These are phyloP conservation scores for Corniculantispora saksenae DNA, from an alignment of 2,329 filamentous ascomycete genomes.

Conservation along the genomic window DNA sequence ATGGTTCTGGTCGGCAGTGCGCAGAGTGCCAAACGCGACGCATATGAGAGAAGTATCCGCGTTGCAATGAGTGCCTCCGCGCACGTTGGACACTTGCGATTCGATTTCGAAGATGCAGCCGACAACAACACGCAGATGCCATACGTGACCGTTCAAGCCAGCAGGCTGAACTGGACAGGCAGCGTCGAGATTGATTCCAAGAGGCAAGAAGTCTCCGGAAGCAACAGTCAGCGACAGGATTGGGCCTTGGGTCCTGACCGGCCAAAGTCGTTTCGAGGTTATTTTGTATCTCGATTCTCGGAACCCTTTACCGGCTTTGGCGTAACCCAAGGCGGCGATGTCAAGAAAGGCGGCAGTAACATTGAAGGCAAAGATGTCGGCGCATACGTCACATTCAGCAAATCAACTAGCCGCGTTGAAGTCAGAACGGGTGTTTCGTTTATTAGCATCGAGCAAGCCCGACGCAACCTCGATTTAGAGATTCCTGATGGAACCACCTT, in stretches of 20 bases:
- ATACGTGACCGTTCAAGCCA: slow-evolving; percentile 46
- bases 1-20: neutral
- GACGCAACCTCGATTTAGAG: slow-evolving; percentile 46
- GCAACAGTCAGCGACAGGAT: slow-evolving; percentile 48
- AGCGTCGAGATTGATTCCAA: slow-evolving; percentile 39
- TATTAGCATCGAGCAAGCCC: slow-evolving; percentile 47
- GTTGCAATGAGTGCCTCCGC: slow-evolving; percentile 43
- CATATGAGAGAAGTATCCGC: slow-evolving; percentile 27
- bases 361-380: slow-evolving; percentile 39
- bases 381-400: slow-evolving; percentile 43
- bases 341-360: slow-evolving; percentile 24
- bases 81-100: slow-evolving; percentile 42
- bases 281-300: slow-evolving; percentile 50
- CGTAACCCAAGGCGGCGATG: slow-evolving; percentile 31
- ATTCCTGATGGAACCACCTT: slow-evolving; percentile 38
- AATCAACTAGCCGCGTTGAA: slow-evolving; percentile 35
- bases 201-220: slow-evolving; percentile 41
- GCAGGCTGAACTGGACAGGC: slow-evolving; percentile 48
- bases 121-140: slow-evolving; percentile 26
- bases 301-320: slow-evolving; percentile 41
- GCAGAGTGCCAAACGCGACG: neutral
- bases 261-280: slow-evolving; percentile 43
- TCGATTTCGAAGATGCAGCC: slow-evolving; percentile 36
- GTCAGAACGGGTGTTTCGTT: slow-evolving; percentile 50
- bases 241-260: slow-evolving; percentile 45